phyloP scores from a whole-genome alignment of 192 early-diverging fungal genomes.

The Bifiguratus adelaidae region DNA sequence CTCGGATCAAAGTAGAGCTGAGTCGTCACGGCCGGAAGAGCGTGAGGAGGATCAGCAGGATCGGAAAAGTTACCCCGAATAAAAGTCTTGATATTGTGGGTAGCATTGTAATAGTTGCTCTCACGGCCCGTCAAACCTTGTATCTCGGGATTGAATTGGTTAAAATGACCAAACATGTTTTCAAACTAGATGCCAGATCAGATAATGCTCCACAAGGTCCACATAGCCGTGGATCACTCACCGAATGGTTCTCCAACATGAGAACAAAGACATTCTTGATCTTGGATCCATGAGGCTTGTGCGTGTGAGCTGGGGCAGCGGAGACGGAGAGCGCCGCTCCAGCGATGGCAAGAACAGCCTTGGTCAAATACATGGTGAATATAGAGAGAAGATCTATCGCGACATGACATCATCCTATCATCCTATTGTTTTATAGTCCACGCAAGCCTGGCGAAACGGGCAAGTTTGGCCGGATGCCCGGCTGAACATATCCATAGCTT shows the following conservation, averaged over 20 bases:
- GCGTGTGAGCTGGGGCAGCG: neutral
- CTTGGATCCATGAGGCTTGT: neutral
- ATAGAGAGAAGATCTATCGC: too few relatives aligned
- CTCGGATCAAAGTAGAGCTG: neutral
- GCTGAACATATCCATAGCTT: too few relatives aligned
- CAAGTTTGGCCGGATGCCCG: too few relatives aligned
- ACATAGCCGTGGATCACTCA: too few relatives aligned
- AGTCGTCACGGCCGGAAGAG: neutral
- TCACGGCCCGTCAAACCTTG: neutral
- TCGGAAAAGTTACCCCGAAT: neutral
- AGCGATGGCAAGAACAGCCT: too few relatives aligned
- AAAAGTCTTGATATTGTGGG: neutral
- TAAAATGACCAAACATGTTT: neutral
- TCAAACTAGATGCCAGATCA: too few relatives aligned
- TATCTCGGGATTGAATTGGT: neutral
- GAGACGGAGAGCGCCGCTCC: too few relatives aligned
- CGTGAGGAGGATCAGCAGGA: neutral
- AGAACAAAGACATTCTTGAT: neutral
- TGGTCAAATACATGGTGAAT: too few relatives aligned
- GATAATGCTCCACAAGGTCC: too few relatives aligned
- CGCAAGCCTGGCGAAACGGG: too few relatives aligned
- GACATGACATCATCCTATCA: too few relatives aligned
- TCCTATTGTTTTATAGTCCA: too few relatives aligned
- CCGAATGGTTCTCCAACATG: constrained; percentile 1
- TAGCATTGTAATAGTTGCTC: neutral